Evolutionary conservation across 2,329 filamentous ascomycete genomes (phyloP).

Genomic region (Orbilia javanica): DNA sequence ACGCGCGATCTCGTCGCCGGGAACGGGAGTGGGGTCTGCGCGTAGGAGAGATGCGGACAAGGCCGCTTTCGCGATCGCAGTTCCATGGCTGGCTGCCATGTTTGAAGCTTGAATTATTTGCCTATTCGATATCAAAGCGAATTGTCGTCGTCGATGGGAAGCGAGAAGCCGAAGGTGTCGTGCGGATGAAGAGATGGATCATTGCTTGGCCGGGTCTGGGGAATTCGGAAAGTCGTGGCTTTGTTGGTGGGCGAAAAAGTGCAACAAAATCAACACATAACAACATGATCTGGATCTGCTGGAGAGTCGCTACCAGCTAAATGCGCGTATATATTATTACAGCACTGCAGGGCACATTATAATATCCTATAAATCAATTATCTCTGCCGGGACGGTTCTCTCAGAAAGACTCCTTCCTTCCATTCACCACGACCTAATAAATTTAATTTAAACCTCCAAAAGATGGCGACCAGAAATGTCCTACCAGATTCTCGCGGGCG

Average conservation of each 20-base stretch:
- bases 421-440: not conserved
- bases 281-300: not conserved
- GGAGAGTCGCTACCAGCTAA: not conserved
- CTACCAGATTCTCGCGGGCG: not conserved
- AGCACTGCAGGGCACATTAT: too few species aligned
- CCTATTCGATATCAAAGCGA: not conserved
- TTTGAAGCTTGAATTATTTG: not conserved
- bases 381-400: too few species aligned
- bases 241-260: slow-evolving; percentile 9
- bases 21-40: slow-evolving; percentile 77
- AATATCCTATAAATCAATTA: too few species aligned
- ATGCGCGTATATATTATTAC: too few species aligned
- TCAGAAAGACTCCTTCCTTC: not conserved
- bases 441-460: not conserved
- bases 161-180: not conserved
- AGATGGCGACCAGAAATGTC: not conserved
- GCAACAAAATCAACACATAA: not conserved
- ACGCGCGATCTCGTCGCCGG: slow-evolving; percentile 76
- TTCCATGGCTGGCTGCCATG: slow-evolving; percentile 56
- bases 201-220: not conserved
- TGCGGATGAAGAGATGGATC: slow-evolving; percentile 9
- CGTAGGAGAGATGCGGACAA: slow-evolving; percentile 80
- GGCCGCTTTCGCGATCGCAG: slow-evolving; percentile 81
- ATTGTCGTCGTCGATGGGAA: not conserved
- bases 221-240: not conserved